Evolutionary conservation across 176 grass and related monocot species (phyloP).

Genomic region (Triticum monococcum): DNA sequence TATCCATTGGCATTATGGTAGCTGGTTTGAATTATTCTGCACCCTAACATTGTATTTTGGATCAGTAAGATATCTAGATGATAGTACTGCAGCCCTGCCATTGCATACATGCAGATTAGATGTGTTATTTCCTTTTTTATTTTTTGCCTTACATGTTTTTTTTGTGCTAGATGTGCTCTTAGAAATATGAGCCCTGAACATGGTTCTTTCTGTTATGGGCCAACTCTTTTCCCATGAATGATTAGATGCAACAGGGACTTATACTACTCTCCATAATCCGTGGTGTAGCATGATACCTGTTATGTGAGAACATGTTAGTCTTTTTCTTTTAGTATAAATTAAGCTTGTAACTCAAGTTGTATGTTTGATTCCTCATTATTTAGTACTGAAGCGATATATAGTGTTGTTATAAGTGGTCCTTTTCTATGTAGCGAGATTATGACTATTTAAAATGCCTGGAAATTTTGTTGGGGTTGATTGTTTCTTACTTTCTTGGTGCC

Average conservation of each 20-base stretch:
- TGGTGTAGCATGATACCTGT: not conserved
- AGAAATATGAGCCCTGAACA: not conserved
- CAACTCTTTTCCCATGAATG: not conserved
- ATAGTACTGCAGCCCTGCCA: not conserved
- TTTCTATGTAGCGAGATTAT: not conserved
- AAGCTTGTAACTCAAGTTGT: not conserved
- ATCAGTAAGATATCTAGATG: not conserved
- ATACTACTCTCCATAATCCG: not conserved
- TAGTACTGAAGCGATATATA: not conserved
- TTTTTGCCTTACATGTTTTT: not conserved
- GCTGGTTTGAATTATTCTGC: not conserved
- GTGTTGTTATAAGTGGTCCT: not conserved
- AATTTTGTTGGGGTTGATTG: slow-evolving; percentile 11
- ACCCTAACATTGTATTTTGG: not conserved
- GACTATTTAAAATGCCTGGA: not conserved
- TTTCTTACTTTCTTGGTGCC: slow-evolving; percentile 11
- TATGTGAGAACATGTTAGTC: too few species aligned
- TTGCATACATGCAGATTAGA: not conserved
- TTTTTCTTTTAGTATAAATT: not conserved
- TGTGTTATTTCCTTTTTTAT: not conserved
- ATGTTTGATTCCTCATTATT: not conserved
- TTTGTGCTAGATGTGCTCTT: not conserved
- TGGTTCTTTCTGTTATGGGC: not conserved
- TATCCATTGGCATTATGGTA: not conserved
- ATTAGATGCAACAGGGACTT: not conserved